phyloP scores from a whole-genome alignment of 2,329 filamentous ascomycete genomes.

The Ustulina deusta region DNA sequence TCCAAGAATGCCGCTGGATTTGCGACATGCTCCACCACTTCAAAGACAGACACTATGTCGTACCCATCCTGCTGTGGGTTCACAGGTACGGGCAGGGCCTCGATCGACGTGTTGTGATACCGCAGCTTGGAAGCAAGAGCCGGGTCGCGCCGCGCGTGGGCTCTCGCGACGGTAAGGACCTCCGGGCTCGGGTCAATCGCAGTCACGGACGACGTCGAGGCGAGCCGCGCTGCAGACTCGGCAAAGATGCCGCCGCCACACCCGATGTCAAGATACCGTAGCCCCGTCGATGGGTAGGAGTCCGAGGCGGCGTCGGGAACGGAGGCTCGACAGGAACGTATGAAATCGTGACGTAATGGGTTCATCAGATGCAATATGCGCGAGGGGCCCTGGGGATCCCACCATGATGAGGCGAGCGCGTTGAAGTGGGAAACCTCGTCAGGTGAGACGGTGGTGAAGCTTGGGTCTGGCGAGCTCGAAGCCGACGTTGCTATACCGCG shows the following conservation, averaged over 20 bases:
- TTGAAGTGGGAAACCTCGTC: slow-evolving; percentile 96
- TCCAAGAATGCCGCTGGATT: slow-evolving; percentile 80
- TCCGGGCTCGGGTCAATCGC: slow-evolving; percentile 82
- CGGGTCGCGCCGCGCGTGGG: slow-evolving; percentile 81
- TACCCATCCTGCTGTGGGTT: slow-evolving; percentile 61
- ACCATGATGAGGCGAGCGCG: slow-evolving; percentile 92
- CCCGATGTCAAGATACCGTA: slow-evolving; percentile 89
- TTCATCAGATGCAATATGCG: slow-evolving; percentile 98
- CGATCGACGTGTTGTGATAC: slow-evolving; percentile 83
- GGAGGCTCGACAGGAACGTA: slow-evolving; percentile 75
- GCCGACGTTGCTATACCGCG: slow-evolving; percentile 31
- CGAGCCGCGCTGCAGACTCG: slow-evolving; percentile 81
- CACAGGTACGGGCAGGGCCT: slow-evolving; percentile 67
- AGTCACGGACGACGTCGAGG: slow-evolving; percentile 72
- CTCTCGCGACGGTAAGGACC: slow-evolving; percentile 79
- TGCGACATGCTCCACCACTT: slow-evolving; percentile 94
- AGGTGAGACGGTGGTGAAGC: slow-evolving; percentile 81
- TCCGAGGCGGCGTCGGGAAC: slow-evolving; percentile 57
- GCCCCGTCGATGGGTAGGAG: slow-evolving; percentile 51
- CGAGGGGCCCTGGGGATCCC: slow-evolving; percentile 94
- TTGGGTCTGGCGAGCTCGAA: slow-evolving; percentile 39
- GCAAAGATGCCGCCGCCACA: slow-evolving; percentile 98
- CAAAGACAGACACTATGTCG: slow-evolving; percentile 89
- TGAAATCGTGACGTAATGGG: slow-evolving; percentile 93
- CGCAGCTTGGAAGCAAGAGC: slow-evolving; percentile 70